Evolutionary conservation across 2,329 filamentous ascomycete species (phyloP).

Genomic region (Penicillium sp.): DNA sequence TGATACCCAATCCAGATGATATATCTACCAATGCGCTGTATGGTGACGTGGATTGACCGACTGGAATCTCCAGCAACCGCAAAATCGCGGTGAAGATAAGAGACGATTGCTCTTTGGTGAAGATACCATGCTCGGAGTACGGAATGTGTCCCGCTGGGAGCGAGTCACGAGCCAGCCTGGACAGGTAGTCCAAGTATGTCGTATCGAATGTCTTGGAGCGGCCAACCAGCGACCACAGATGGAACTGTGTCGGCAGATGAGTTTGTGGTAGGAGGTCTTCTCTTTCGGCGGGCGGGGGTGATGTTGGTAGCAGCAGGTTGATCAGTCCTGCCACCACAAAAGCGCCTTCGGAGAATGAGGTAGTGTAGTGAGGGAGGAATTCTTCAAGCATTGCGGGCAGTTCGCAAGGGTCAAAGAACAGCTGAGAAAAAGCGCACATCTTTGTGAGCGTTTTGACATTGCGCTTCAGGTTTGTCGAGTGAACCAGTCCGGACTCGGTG

Average conservation of each 20-base stretch:
- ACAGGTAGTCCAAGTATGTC: slow-evolving; percentile 86
- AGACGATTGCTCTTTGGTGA: slow-evolving; percentile 87
- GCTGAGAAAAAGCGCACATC: slow-evolving; percentile 84
- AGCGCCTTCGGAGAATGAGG: slow-evolving; percentile 86
- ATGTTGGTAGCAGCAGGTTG: slow-evolving; percentile 85
- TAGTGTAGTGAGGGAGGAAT: slow-evolving; percentile 84
- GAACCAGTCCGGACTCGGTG: slow-evolving; percentile 69
- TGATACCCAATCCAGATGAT: slow-evolving; percentile 77
- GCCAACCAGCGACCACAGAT: slow-evolving; percentile 91
- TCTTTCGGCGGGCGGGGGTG: slow-evolving; percentile 67
- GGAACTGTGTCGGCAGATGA: slow-evolving; percentile 91
- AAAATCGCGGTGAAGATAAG: slow-evolving; percentile 90
- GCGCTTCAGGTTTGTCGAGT: slow-evolving; percentile 64
- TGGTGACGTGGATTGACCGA: slow-evolving; percentile 91
- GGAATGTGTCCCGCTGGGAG: slow-evolving; percentile 72
- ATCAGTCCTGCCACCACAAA: slow-evolving; percentile 90
- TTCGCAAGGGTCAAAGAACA: slow-evolving; percentile 89
- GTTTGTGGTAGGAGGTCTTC: slow-evolving; percentile 80
- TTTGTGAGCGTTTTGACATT: slow-evolving; percentile 78
- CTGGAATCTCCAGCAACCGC: slow-evolving; percentile 88
- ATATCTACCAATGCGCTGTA: slow-evolving; percentile 82
- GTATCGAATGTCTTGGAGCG: slow-evolving; percentile 85
- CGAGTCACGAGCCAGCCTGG: slow-evolving; percentile 81
- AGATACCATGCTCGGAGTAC: slow-evolving; percentile 86
- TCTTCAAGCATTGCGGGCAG: slow-evolving; percentile 80